Evolutionary conservation across 1,284 basidiomycete species (phyloP).

Genomic region (Moesziomyces globuligerus): DNA sequence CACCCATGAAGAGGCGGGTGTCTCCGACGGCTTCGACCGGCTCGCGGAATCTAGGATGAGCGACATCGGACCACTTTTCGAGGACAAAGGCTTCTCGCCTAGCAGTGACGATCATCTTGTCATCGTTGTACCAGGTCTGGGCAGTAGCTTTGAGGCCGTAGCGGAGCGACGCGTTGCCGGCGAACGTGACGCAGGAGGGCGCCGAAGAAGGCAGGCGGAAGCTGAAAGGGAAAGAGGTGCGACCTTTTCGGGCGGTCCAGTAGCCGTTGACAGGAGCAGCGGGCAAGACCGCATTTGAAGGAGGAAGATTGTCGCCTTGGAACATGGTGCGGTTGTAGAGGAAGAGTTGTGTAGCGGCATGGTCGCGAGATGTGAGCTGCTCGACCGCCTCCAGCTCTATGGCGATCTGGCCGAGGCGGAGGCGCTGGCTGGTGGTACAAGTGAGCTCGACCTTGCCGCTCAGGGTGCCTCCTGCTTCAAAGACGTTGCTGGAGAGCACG

Average conservation of each 20-base stretch:
- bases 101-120: slow-evolving; percentile 54
- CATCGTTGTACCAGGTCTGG: slow-evolving; percentile 60
- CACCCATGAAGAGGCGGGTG: slow-evolving; percentile 63
- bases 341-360: slow-evolving; percentile 59
- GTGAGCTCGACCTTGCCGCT: slow-evolving; percentile 61
- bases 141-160: slow-evolving; percentile 59
- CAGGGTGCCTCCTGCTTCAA: slow-evolving; percentile 54
- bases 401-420: slow-evolving; percentile 60
- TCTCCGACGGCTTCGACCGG: slow-evolving; percentile 58
- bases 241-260: slow-evolving; percentile 61
- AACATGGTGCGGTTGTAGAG: slow-evolving; percentile 62
- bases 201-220: slow-evolving; percentile 55
- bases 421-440: slow-evolving; percentile 54
- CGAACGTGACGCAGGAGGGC: slow-evolving; percentile 56
- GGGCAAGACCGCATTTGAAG: slow-evolving; percentile 60
- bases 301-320: slow-evolving; percentile 59
- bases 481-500: slow-evolving; percentile 48
- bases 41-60: slow-evolving; percentile 37
- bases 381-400: slow-evolving; percentile 56
- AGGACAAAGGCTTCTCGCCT: slow-evolving; percentile 56
- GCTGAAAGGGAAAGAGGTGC: slow-evolving; percentile 59
- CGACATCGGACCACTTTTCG: slow-evolving; percentile 57
- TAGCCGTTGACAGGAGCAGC: slow-evolving; percentile 55
- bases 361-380: slow-evolving; percentile 61
- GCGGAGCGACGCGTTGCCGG: slow-evolving; percentile 56